These are phyloP conservation scores for Boletus vermiculosoides DNA, from an alignment of 768 basidiomycete species.

Conservation along the genomic window DNA sequence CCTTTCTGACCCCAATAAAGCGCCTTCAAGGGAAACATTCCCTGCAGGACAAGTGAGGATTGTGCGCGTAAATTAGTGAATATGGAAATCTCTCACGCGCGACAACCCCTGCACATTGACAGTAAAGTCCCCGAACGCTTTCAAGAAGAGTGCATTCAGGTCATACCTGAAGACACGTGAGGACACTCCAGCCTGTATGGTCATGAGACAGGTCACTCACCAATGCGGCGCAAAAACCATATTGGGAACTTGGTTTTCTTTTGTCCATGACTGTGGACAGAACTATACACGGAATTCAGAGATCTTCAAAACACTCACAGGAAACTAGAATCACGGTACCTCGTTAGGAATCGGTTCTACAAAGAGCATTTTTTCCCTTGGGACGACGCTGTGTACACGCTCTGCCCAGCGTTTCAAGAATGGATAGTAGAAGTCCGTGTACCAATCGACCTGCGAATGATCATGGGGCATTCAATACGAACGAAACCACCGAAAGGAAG, in stretches of 20 bases:
- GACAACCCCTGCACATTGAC: conserved; percentile 94
- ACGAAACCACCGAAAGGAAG: neutral
- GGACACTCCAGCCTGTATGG: neutral
- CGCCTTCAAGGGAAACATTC: conserved; percentile 76
- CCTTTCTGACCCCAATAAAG: conserved; percentile 89
- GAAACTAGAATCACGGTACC: conserved; percentile 38
- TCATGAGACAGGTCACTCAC: conserved; percentile 35
- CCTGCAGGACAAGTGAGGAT: conserved; percentile 45
- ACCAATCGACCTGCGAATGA: conserved; percentile 70
- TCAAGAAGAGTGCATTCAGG: conserved; percentile 81
- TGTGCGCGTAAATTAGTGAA: neutral
- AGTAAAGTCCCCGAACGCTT: conserved; percentile 79
- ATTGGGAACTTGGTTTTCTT: conserved; percentile 56
- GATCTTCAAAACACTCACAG: neutral
- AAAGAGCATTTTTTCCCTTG: conserved; percentile 62
- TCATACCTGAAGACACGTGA: conserved; percentile 67
- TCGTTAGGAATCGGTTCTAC: conserved; percentile 94
- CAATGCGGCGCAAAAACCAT: conserved; percentile 78
- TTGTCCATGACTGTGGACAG: conserved; percentile 76
- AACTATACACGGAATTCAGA: conserved; percentile 47
- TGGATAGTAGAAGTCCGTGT: conserved; percentile 81
- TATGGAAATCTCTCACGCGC: conserved; percentile 48
- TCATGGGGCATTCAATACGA: neutral
- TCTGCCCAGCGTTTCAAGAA: conserved; percentile 69
- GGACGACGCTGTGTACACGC: conserved; percentile 48